Base-by-base conservation (phyloP, 2,329 filamentous ascomycete species). In the Neophaeococcomyces aloes region DNA sequence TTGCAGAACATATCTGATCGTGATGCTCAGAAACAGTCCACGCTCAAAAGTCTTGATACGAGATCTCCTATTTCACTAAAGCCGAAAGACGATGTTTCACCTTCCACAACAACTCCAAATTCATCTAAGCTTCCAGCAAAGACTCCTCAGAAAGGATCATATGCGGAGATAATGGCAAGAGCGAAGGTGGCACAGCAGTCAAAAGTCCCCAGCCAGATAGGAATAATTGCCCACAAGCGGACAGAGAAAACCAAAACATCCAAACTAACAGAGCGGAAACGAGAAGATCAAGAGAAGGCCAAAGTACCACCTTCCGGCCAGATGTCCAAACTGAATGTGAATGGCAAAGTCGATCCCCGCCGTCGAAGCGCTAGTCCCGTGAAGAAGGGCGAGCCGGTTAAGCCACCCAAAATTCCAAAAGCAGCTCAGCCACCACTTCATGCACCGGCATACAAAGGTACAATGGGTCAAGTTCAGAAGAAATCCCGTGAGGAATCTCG, bases 91-190 rank as follows among this genome's bases (percentile, higher is more conserved):
- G 39, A 21, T n/a, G 11, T 42, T 10, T 14, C 39, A 30, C 21
- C 27, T 21, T 27, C 34, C 21, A 18, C 27, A 8, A 17, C 25
- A 4, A 15, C 43, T 14, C 35, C 29, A 29, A 33, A 14, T 8
- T 11, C 43, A n/a, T 11, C 43, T 5, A 51, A 51, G 38, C 40
- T 27, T 19, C 47, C 57, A 8, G 57, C 60, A 18, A 68, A 67
- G 42, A 61, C 70, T 3, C 71, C 72, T 4, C 74, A 74, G 47
- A 74, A 72, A 53, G 73, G 74, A 21, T 75, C 72, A 1, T 81
- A 72, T 58, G 70, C 75, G 33, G 75, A 76, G 38, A 66, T 79
- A 33, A 68, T 81, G 52, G 78, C 77, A 34, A 74, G 78, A 56
- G 71, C 71, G 38, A 66, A 68, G 44, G 68, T 67, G 54, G 62